Conservation (phyloP, 2,329 filamentous ascomycete genomes). For the Neofusicoccum umdonicola region DNA sequence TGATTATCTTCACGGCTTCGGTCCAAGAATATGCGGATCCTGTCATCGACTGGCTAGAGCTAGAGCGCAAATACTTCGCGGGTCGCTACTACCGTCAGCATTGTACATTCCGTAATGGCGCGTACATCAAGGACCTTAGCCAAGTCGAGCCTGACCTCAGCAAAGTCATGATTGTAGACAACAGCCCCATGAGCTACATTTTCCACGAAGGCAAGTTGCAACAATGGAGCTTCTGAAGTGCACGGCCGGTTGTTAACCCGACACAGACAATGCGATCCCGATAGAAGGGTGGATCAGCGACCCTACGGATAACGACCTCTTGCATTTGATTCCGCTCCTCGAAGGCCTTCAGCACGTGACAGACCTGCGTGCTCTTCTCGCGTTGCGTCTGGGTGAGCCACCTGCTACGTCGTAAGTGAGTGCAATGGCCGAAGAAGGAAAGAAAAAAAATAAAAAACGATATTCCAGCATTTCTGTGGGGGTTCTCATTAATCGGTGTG, state of each 20-base stretch:
- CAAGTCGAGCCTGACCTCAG: conserved; percentile 95
- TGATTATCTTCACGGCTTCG: conserved; percentile 93
- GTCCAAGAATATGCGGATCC: conserved; percentile 98
- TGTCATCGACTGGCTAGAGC: conserved; percentile 97
- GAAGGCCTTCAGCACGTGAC: conserved; percentile 96
- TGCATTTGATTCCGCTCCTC: conserved; percentile 87
- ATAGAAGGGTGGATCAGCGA: conserved; percentile 99
- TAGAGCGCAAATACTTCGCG: conserved; percentile 94
- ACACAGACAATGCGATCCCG: conserved; percentile 90
- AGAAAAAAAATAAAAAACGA: not conserved
- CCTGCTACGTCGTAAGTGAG: conserved; percentile 23
- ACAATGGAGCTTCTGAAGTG: not conserved
- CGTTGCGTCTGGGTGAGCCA: conserved; percentile 78
- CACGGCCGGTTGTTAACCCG: not conserved
- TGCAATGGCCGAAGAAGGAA: not conserved
- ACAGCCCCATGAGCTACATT: conserved; percentile 96
- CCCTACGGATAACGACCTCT: conserved; percentile 90
- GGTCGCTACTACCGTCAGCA: conserved; percentile 94
- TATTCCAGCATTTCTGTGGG: not conserved
- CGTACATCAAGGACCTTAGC: conserved; percentile 97
- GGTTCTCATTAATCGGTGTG: not conserved
- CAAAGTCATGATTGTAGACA: conserved; percentile 98
- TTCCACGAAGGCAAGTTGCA: conserved; percentile 83
- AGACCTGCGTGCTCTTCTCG: conserved; percentile 87
- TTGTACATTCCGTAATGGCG: conserved; percentile 91